Base-by-base conservation (phyloP, 768 basidiomycete species). In the Tulasnella sp. region DNA sequence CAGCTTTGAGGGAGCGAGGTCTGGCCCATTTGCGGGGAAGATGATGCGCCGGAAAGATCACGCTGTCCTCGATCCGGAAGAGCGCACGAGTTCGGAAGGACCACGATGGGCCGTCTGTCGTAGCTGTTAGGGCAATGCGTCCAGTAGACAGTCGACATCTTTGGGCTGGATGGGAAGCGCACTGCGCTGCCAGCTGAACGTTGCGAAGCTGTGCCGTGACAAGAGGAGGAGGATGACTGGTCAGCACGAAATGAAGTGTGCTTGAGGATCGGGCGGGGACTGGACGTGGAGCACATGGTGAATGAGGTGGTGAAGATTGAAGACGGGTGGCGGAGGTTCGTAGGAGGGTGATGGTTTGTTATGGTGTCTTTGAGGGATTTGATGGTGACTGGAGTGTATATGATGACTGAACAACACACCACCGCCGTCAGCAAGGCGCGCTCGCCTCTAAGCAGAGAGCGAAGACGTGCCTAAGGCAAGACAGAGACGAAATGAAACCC, bases 51-150 rank as follows among this genome's bases (percentile, higher is more conserved):
- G 27, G 44, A 24, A 44, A 47, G 34, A 47, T 27, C 34, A 29
- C 58, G 45, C 32, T 47, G 49, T 17, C 50, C 47, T 7, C 58
- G 48, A 15, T 59, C 58, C 13, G 58, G 58, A 44, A 59, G 23
- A 8, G 58, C 58, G 34, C 58, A 59, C 19, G 58, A 34, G 32
- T 59, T 59, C 7, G 45, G 48, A n/a, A 32, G 32, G 19, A 59
- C 58, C 30, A 59, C 50, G 58, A 59, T 59, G 58, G 58, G 58
- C 15, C 45, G 30, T 21, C 58, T 44, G 58, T 59, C 58, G 47
- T 59, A 59, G 27, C 29, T 32, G 15, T 1, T 50, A 13, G 58
- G 58, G 38, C 58, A 59, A 32, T 59, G 58, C 13, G 58, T 59
- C 32, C 49, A 51, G 58, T 50, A 42, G 27, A 59, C 58, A 2